Evolutionary conservation across 2,329 filamentous ascomycete species (phyloP), one percentile per base, ranked within the genome.

Genomic region (Trichoderma harzianum): DNA sequence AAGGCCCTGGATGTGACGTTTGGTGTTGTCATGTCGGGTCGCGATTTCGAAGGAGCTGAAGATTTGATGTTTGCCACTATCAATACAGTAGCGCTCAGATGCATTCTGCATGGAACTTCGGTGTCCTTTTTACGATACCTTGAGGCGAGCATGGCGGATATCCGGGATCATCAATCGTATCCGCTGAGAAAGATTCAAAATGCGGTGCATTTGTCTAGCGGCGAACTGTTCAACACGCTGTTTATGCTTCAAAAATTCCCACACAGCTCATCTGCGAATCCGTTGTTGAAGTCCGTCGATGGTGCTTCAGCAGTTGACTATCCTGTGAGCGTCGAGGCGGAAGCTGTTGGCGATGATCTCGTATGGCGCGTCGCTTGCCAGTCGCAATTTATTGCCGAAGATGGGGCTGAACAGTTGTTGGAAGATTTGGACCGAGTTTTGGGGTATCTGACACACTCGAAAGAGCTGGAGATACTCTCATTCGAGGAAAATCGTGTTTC

Each of bases 61-160:
- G 80, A 88, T 30, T 81, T 95, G 14, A 85, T 95, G 78, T 98
- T 97, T 76, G 95, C 95, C 0, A 93, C 92, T 0, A 97, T 98
- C 93, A 98, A 97, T 77, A 97, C 95, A 0, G 90, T 97, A 0
- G 88, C 92, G 0, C 85, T 97, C 8, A 87, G 94, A 12, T 87
- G 87, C 1, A 85, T 95, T 3, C 79, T 97, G 3, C 92, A 96
- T 76, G 93, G 93, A 2, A 89, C 86, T 0, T 82, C 87, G 0
- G 74, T 79, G 0, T 86, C 90, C 0, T 90, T 97, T 81, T 81
- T 97, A 32, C 85, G 84, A 14, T 92, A 95, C 77, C 86, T 94
- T 74, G 94, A 97, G 77, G 87, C 90, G 2, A 91, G 88, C 73
- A 88, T 93, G 80, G 84, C 86, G 1, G 86, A 86, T 28, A 87